Evolutionary conservation across 306 rosid genomes (phyloP), one percentile per base, ranked within the genome.

Genomic region (Alnus rubra): DNA sequence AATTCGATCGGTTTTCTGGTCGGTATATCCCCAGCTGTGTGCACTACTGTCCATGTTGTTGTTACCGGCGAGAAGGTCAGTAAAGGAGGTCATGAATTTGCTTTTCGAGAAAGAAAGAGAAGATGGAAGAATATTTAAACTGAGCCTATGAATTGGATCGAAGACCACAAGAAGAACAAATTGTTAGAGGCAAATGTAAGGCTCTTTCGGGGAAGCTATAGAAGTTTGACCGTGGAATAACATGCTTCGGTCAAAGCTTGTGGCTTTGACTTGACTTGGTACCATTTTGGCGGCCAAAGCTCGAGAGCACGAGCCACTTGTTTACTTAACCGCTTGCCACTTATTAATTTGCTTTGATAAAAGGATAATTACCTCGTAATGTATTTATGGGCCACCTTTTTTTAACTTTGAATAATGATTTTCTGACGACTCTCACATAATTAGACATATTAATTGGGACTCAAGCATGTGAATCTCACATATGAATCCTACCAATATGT

Each of bases 141-240:
- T 12, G 44, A 63, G 2, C 14, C 47, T 7, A 6, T 14, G 8
- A 23, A 23, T 23, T 0, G 45, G 45, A 42, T 6, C 45, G 5
- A 0, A 0, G 45, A 42, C 7, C 45, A 42, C 7, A 42, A 1
- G 45, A 42, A 3, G 4, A 39, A 39, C 5, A 39, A 39, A 39
- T 39, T 39, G 44, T 39, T 39, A 44, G 50, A 60, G 31, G 76
- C 4, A 31, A 30, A 49, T 65, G 72, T 39, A 4, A 6, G n/a
- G 90, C 76, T 69, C 64, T 48, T 94, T 91, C 95, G 83, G 13
- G 65, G 98, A 90, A 92, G 90, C 74, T 82, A 54, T 16, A 53
- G 48, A 89, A 76, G 82, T 95, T 89, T 95, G 99, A 95, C 98
- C 80, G 96, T 91, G 75, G 99, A 95, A 95, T 23, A 82, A 11